Base-by-base conservation (phyloP, 2,329 filamentous ascomycete genomes). In the Trichoderma sp. region DNA sequence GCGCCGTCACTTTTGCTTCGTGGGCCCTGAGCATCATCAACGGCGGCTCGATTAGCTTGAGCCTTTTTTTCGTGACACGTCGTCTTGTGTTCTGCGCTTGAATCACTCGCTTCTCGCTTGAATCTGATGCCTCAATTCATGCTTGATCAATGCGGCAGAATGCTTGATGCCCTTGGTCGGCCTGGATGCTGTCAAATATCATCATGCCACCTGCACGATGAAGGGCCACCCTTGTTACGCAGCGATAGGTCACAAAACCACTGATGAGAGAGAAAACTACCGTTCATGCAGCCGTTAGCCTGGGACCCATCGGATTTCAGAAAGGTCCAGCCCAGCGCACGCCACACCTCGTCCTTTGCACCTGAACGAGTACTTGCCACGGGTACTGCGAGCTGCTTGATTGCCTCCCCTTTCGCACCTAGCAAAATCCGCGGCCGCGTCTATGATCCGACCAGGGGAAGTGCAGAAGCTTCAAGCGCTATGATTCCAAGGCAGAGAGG, bases 391-490 rank as follows among this genome's bases (percentile, higher is more conserved):
- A 69, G 35, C 53, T 24, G 56, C 41, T 73, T 56, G 41, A 56
- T 73, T 56, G 41, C 71, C 71, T 73, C n/a, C 41, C 56, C 12
- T 29, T 73, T 65, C 29, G 33, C 41, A 35, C 31, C 41, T 29
- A 64, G 41, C 71, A 56, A 53, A 29, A n/a, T 53, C 69, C 27
- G n/a, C 60, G 27, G 69, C 27, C n/a, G 27, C 67, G 50, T 59
- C 24, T 38, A 59, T 59, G 38, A 72, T n/a, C 8, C 38, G 38
- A 33, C 38, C 24, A 63, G 65, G 66, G 50, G 50, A 24, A 59
- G 50, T 35, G 71, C 60, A 73, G 60, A 73, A 65, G 60, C 71
- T 73, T 65, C 60, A 65, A 73, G 45, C 59, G 41, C 59, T 64
- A 53, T 63, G 29, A 35, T 63, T 38, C 31, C 16, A 53, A 31